phyloP scores from a whole-genome alignment of 106 monocot species.

The Platanthera zijinensis region DNA sequence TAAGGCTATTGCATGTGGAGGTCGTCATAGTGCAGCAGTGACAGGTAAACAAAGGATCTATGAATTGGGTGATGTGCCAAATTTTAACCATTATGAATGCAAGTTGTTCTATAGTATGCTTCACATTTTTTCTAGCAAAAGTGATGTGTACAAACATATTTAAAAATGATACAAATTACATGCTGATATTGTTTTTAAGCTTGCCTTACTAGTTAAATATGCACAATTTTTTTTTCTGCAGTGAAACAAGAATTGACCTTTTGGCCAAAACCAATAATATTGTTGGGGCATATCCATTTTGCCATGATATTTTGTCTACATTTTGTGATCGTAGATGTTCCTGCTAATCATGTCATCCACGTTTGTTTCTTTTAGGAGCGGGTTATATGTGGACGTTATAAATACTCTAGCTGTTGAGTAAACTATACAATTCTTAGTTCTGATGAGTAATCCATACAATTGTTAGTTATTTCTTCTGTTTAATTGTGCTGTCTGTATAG shows the following conservation, averaged over 20 bases:
- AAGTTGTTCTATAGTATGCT: not conserved
- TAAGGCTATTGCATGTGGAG: constrained; percentile 94
- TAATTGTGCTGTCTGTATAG: not conserved
- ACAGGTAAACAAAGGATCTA: constrained; percentile 41
- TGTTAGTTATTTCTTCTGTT: not conserved
- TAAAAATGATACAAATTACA: not conserved
- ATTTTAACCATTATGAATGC: not conserved
- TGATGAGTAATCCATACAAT: not conserved
- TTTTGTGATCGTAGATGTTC: not conserved
- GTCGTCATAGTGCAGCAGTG: constrained; percentile 89
- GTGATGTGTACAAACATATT: not conserved
- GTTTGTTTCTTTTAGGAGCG: not conserved
- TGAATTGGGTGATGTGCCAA: not conserved
- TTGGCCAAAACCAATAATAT: not conserved
- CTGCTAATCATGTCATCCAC: not conserved
- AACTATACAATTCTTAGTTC: not conserved
- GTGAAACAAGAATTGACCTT: not conserved
- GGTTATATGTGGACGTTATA: not conserved
- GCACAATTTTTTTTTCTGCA: not conserved
- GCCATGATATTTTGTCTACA: not conserved
- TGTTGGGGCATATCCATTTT: not conserved
- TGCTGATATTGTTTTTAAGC: not conserved
- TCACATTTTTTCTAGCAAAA: not conserved
- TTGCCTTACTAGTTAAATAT: not conserved
- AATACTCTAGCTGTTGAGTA: not conserved